Conservation (phyloP, 2,329 filamentous ascomycete species). For the Teratosphaeriaceae sp. region DNA sequence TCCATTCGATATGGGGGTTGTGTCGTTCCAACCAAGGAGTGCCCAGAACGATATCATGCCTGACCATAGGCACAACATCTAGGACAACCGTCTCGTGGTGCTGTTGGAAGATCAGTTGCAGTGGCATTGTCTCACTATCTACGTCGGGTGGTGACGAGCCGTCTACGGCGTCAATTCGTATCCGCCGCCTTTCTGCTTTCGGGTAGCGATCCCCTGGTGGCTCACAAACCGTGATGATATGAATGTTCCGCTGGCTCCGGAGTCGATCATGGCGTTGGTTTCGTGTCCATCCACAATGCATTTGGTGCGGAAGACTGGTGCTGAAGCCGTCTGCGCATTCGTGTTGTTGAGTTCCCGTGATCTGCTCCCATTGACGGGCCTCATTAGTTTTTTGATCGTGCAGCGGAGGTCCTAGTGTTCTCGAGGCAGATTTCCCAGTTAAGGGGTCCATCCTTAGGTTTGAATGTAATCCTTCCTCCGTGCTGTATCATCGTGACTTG, state of each 20-base stretch:
- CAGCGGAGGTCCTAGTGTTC: background rate
- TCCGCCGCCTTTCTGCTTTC: slow-evolving; percentile 7
- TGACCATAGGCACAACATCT: slow-evolving; percentile 11
- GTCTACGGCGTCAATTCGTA: slow-evolving; percentile 11
- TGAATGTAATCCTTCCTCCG: background rate
- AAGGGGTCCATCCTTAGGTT: slow-evolving; percentile 1
- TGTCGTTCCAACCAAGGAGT: slow-evolving; percentile 11
- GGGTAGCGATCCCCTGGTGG: slow-evolving; percentile 7
- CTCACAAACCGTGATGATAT: slow-evolving; percentile 6
- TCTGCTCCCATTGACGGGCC: slow-evolving; percentile 5
- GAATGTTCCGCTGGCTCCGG: slow-evolving; percentile 10
- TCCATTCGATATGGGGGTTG: slow-evolving; percentile 10
- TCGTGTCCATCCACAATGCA: slow-evolving; percentile 7
- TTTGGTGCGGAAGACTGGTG: slow-evolving; percentile 1
- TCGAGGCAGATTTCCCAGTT: background rate
- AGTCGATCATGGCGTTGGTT: slow-evolving; percentile 10
- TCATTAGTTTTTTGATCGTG: slow-evolving; percentile 8
- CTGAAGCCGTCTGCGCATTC: background rate
- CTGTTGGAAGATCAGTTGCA: slow-evolving; percentile 7
- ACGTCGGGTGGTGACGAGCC: slow-evolving; percentile 8
- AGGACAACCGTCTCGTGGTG: slow-evolving; percentile 9
- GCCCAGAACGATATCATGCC: slow-evolving; percentile 9
- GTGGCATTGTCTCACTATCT: slow-evolving; percentile 9
- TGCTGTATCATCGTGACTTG: background rate
- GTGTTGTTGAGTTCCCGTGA: background rate